Percentiles rank a stretch among this genome's conserved stretches.
These are phyloP conservation scores for Tylopilus sp. DNA, from an alignment of 1,284 basidiomycete genomes.

Conservation along the genomic window DNA sequence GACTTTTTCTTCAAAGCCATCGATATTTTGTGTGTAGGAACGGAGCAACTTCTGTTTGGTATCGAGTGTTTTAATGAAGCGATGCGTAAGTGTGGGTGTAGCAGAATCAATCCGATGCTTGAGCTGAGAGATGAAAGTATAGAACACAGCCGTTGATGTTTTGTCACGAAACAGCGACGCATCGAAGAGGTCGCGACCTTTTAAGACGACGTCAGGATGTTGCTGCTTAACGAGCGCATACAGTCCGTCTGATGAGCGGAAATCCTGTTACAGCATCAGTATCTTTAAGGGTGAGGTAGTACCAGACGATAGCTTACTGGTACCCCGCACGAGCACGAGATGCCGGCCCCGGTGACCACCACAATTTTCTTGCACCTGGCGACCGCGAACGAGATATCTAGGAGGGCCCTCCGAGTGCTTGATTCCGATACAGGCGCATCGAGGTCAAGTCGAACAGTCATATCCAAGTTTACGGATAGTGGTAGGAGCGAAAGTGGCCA, in stretches of 20 bases:
- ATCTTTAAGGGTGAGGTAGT: not conserved
- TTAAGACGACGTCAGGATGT: conserved; percentile 79
- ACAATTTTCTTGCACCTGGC: conserved; percentile 83
- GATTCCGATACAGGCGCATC: conserved; percentile 43
- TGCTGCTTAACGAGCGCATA: conserved; percentile 84
- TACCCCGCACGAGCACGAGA: conserved; percentile 90
- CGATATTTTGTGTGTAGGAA: conserved; percentile 95
- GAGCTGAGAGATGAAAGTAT: conserved; percentile 90
- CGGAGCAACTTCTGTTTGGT: conserved; percentile 81
- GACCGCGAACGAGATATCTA: conserved; percentile 69
- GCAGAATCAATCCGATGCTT: conserved; percentile 79
- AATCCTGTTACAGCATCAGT: conserved; percentile 59
- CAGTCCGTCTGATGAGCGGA: conserved; percentile 83
- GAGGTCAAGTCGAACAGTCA: conserved; percentile 59
- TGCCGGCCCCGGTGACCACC: conserved; percentile 87
- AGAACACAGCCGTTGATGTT: conserved; percentile 86
- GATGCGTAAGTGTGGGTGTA: conserved; percentile 82
- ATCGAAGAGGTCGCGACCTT: conserved; percentile 89
- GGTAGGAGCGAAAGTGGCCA: conserved; percentile 13
- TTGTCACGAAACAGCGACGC: conserved; percentile 82
- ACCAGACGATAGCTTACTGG: conserved; percentile 55
- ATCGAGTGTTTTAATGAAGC: conserved; percentile 84
- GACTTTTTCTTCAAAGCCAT: conserved; percentile 81
- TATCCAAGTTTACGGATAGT: conserved; percentile 27
- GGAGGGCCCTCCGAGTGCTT: conserved; percentile 54